Percentiles rank a stretch among this genome's conserved stretches.
Evolutionary conservation across 2,329 filamentous ascomycete species (phyloP).

Genomic region (Berkeleyomyces rouxiae): DNA sequence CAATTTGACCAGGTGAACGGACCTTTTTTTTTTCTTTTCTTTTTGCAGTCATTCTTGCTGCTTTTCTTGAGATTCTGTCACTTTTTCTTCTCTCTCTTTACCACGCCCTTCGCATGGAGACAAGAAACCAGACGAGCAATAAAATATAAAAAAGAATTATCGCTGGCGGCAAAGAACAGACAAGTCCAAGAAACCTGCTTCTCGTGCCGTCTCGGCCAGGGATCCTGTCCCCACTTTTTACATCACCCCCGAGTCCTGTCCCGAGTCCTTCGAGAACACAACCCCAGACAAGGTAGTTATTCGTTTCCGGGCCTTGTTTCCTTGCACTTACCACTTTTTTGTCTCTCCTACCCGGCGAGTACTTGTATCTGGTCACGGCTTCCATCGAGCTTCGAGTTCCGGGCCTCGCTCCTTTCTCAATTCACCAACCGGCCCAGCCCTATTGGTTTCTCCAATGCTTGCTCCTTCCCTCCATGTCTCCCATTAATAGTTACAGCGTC

Average conservation of each 20-base stretch:
- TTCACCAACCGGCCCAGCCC: background rate
- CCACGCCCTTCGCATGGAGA: background rate
- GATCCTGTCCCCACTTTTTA: background rate
- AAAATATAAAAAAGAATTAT: background rate
- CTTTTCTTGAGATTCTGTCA: background rate
- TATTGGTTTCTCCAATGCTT: background rate
- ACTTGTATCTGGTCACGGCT: too few relatives aligned
- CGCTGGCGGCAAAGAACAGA: background rate
- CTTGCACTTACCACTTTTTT: too few relatives aligned
- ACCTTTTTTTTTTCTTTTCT: background rate
- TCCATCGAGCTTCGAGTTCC: too few relatives aligned
- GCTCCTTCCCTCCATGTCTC: background rate
- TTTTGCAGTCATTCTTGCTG: background rate
- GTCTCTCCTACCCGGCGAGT: too few relatives aligned
- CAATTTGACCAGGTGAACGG: background rate
- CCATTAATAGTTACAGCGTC: background rate
- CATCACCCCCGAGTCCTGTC: background rate
- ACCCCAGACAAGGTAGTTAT: background rate
- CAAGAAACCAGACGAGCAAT: background rate
- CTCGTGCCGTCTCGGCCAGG: background rate
- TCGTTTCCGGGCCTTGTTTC: too few relatives aligned
- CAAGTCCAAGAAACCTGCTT: background rate
- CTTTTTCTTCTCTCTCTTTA: constrained; percentile 6
- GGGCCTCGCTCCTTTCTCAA: background rate
- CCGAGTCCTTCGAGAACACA: background rate